Base-by-base conservation (phyloP, 163 green algal species). In the Chloromonas sp. region DNA sequence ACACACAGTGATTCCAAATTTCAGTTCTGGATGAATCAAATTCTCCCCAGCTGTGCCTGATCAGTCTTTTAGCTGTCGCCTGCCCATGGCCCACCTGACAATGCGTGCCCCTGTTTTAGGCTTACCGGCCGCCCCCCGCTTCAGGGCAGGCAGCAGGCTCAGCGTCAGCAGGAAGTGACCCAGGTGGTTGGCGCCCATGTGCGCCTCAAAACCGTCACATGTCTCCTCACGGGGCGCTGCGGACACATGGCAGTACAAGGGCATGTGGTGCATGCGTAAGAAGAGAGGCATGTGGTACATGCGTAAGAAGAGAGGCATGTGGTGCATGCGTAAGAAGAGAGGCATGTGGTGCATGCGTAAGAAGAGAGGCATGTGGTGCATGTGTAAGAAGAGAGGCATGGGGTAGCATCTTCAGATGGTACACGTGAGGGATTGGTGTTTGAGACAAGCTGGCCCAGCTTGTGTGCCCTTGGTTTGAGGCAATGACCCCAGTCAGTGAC, bases 141-240 rank as follows among this genome's bases (percentile, higher is more conserved):
- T 78, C 66, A 98, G 83, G n/a, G 85, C 81, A 2, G 95, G 94
- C 71, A 97, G 86, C 76, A 97, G 90, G 2, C 92, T 87, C 79
- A 93, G 93, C 0, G 92, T 95, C 1, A 98, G 92, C 36, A 94
- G 85, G 71, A 95, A 95, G 87, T 98, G 95, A 14, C 93, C 91
- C 3, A 98, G 82, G 87, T 98, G 94, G 89, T 98, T 98, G 61
- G 88, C 90, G 13, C 91, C 94, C 84, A 98, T 92, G 90, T 98
- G 95, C 61, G 94, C 84, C 91, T 98, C 96, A 82, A 98, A 94
- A 13, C 95, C 95, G 66, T 98, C 93, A 11, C 84, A 82, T 2
- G 94, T 98, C 78, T 89, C 85, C 61, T 85, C 58, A 62, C 90
- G 84, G 8, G 87, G 87, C 84, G 92, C 59, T 90, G 92, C 58